Percentiles rank a stretch among this genome's conserved stretches.
Evolutionary conservation across 2,329 filamentous ascomycete genomes (phyloP).

Genomic region (Venturia oleaginea): DNA sequence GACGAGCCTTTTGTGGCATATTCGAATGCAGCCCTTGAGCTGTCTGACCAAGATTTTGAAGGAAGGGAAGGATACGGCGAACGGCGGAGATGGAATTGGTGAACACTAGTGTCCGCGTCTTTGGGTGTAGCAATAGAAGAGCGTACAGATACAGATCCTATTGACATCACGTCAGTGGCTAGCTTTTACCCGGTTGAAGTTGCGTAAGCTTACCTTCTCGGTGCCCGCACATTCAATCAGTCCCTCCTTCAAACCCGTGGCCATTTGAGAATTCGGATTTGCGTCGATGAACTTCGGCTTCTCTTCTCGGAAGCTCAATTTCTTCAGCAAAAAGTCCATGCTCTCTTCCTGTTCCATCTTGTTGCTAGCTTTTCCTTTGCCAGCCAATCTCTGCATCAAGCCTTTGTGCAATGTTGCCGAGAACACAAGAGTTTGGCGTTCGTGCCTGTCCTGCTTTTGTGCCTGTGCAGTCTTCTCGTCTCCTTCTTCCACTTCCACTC

Average conservation of each 20-base stretch:
- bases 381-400: conserved; percentile 77
- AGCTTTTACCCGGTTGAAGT: too few relatives aligned
- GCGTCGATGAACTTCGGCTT: conserved; percentile 87
- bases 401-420: conserved; percentile 92
- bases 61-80: conserved; percentile 71
- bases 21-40: conserved; percentile 78
- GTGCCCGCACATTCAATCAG: conserved; percentile 85
- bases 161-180: conserved; percentile 17
- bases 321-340: conserved; percentile 86
- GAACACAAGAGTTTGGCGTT: conserved; percentile 83
- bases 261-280: conserved; percentile 85
- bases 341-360: conserved; percentile 67
- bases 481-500: conserved; percentile 30
- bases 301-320: conserved; percentile 76
- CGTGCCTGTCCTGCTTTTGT: conserved; percentile 25
- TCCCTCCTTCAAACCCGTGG: conserved; percentile 73
- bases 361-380: conserved; percentile 53
- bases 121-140: conserved; percentile 71
- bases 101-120: conserved; percentile 77
- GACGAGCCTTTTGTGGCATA: conserved; percentile 90
- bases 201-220: conserved; percentile 65
- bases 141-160: conserved; percentile 89
- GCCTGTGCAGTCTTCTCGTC: conserved; percentile 1
- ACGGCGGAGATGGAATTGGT: conserved; percentile 94
- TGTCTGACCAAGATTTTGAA: conserved; percentile 71